Base-by-base conservation (phyloP, 2,329 filamentous ascomycete species). In the Alternaria postmessia region DNA sequence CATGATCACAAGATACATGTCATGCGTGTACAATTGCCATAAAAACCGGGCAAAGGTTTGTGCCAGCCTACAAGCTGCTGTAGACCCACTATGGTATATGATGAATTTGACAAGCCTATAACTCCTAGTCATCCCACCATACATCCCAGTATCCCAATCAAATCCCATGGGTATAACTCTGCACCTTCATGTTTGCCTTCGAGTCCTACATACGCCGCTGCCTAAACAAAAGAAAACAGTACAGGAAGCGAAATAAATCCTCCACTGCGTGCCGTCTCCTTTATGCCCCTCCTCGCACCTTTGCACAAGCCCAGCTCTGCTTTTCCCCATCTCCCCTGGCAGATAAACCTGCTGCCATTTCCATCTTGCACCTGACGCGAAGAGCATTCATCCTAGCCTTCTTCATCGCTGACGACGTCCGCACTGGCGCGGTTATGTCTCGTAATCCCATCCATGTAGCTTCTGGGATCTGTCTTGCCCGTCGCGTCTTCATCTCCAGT, bases 371-470 rank as follows among this genome's bases (percentile, higher is more conserved):
- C 36, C 74, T 66, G 16, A 74, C 26, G 16, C 69, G 66, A 24
- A 73, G 67, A 14, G 76, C 74, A 42, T 77, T 76, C 52, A 66
- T 64, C 48, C 74, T 68, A 2, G 75, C 74, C 43, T 62, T 68
- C 56, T 70, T 59, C 51, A 77, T 56, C n/a, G 69, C 61, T 43
- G 64, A 59, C 12, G 72, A 75, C 6, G 68, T 69, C 20, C 73
- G 64, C 14, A 73, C 63, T 8, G 73, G 71, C 28, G 71, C 73
- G 14, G 71, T 75, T 14, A 56, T 66, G 14, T 66, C 62, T 28
- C 68, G 63, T 28, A 75, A 28, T 2, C 68, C 62, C 41, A 39
- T 48, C 73, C 72, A 75, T 22, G 70, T 57, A n/a, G 59, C 61
- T 34, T 49, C 64, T n/a, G 66, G 62, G 18, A 67, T 58, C n/a